Conservation (phyloP, 306 rosid species). For the Acacia crassicarpa region DNA sequence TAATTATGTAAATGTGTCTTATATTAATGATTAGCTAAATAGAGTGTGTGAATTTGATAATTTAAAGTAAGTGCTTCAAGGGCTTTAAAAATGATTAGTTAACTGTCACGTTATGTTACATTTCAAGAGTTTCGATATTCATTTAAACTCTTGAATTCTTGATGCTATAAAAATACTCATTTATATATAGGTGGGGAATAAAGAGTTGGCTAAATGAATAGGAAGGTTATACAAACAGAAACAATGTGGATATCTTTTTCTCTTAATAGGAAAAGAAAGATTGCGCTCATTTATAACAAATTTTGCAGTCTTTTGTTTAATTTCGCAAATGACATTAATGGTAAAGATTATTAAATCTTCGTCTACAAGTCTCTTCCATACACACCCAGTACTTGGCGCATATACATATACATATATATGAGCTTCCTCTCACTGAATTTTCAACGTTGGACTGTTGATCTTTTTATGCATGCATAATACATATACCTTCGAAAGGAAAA, state of each 20-base stretch:
- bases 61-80: not conserved
- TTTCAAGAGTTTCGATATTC: not conserved
- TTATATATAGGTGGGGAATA: not conserved
- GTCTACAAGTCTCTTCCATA: not conserved
- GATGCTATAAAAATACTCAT: not conserved
- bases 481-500: not conserved
- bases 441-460: too few species aligned
- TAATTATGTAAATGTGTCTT: too few species aligned
- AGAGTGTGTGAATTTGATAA: not conserved
- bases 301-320: not conserved
- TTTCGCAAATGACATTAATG: not conserved
- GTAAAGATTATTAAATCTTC: not conserved
- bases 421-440: not conserved
- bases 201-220: not conserved
- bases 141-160: not conserved
- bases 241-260: not conserved
- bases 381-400: not conserved
- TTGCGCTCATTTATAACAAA: not conserved
- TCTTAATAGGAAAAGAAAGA: not conserved
- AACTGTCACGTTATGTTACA: not conserved
- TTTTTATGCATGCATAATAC: not conserved
- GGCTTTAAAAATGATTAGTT: not conserved
- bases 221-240: not conserved
- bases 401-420: not conserved
- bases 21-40: too few species aligned